Evolutionary conservation across 192 early-diverging fungal genomes (phyloP).

Genomic region (Linnemannia schmuckeri): DNA sequence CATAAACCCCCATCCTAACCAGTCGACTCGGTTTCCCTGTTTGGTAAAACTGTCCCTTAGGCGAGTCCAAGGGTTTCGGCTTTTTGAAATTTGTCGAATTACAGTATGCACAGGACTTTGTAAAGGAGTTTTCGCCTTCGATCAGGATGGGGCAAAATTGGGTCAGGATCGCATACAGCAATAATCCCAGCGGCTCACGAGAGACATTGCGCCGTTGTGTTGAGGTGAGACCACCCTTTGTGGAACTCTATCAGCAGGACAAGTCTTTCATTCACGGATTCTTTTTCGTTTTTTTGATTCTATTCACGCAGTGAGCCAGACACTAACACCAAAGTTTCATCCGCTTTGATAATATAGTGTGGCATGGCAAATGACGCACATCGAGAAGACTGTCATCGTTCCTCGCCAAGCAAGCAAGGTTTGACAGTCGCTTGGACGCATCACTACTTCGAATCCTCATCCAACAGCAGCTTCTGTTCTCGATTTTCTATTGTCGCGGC

Average conservation of each 20-base stretch:
- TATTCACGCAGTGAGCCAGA: background rate
- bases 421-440: constrained; percentile 49
- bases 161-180: constrained; percentile 37
- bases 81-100: constrained; percentile 29
- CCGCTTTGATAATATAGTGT: constrained; percentile 7
- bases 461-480: constrained; percentile 12
- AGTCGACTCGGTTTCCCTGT: background rate
- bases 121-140: constrained; percentile 28
- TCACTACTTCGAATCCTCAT: constrained; percentile 21
- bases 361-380: constrained; percentile 27
- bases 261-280: background rate
- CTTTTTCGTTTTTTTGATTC: background rate
- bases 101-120: constrained; percentile 31
- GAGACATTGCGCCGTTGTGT: constrained; percentile 14
- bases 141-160: constrained; percentile 31
- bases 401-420: constrained; percentile 54
- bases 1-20: background rate
- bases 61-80: constrained; percentile 41
- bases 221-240: constrained; percentile 8
- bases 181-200: constrained; percentile 32
- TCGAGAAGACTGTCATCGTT: constrained; percentile 18
- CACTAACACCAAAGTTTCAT: background rate
- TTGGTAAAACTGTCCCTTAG: constrained; percentile 12
- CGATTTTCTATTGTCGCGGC: constrained; percentile 5
- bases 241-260: background rate